phyloP scores from a whole-genome alignment of 768 basidiomycete genomes.

The Coprinopsis marcescibilis region DNA sequence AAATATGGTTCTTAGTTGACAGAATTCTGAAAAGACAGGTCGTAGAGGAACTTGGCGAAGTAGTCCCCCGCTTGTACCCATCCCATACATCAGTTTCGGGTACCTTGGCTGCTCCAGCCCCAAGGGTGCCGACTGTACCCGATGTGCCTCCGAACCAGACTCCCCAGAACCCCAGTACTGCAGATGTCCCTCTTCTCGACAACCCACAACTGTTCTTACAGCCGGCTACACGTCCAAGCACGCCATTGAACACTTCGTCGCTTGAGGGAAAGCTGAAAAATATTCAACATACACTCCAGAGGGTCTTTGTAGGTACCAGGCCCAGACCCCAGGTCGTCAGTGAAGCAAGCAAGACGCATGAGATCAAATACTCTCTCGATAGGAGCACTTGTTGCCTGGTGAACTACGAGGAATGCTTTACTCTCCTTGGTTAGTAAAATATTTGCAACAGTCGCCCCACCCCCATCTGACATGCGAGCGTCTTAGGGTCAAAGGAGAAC shows the following conservation, averaged over 20 bases:
- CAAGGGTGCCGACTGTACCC: too few relatives aligned
- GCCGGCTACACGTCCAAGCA: too few relatives aligned
- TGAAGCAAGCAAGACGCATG: conserved; percentile 63
- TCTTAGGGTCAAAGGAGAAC: conserved; percentile 51
- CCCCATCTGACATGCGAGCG: not conserved
- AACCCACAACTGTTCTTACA: too few relatives aligned
- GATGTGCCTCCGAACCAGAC: too few relatives aligned
- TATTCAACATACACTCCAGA: not conserved
- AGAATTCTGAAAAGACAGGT: conserved; percentile 73
- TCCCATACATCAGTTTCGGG: too few relatives aligned
- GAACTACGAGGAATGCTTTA: conserved; percentile 56
- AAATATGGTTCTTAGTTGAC: conserved; percentile 57
- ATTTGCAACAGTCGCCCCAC: not conserved
- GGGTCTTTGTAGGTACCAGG: too few relatives aligned
- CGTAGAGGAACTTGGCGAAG: not conserved
- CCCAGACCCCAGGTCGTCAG: too few relatives aligned
- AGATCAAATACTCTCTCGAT: conserved; percentile 67
- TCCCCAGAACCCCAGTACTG: conserved; percentile 6
- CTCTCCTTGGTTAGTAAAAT: conserved; percentile 49
- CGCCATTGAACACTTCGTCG: not conserved
- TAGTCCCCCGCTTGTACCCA: too few relatives aligned
- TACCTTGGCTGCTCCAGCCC: too few relatives aligned
- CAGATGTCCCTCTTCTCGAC: not conserved
- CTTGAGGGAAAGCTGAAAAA: not conserved
- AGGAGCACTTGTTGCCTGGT: conserved; percentile 81